These are phyloP conservation scores for Knoxdaviesia capensis DNA, from an alignment of 2,329 filamentous ascomycete species.

Conservation along the genomic window DNA sequence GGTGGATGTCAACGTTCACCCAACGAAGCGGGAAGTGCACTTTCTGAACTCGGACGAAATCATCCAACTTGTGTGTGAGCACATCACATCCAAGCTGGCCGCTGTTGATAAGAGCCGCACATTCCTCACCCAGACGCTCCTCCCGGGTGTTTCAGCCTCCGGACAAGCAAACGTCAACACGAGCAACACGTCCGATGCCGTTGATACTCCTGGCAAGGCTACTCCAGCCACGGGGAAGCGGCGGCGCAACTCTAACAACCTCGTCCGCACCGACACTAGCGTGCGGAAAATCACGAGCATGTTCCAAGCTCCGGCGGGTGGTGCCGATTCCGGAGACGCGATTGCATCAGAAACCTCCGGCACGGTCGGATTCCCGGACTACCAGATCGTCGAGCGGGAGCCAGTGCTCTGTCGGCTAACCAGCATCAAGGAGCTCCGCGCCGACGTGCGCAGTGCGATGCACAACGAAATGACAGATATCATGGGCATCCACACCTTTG, in stretches of 20 bases:
- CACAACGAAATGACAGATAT: conserved; percentile 76
- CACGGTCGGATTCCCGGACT: conserved; percentile 29
- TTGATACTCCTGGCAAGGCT: conserved; percentile 10
- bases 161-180: conserved; percentile 7
- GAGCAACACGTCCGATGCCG: conserved; percentile 8
- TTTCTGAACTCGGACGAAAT: conserved; percentile 97
- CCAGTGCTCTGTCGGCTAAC: conserved; percentile 51
- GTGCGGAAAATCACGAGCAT: conserved; percentile 92
- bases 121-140: conserved; percentile 80
- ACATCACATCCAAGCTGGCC: conserved; percentile 58
- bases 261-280: conserved; percentile 76
- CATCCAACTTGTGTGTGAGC: conserved; percentile 63
- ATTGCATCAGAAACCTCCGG: conserved; percentile 17
- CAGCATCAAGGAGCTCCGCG: conserved; percentile 72
- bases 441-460: conserved; percentile 59
- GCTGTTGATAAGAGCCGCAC: conserved; percentile 85
- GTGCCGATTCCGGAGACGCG: conserved; percentile 11
- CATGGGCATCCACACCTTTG: conserved; percentile 75
- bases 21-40: conserved; percentile 90
- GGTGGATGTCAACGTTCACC: conserved; percentile 94
- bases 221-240: conserved; percentile 17
- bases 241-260: conserved; percentile 41
- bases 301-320: conserved; percentile 37
- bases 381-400: conserved; percentile 52
- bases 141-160: conserved; percentile 37